These are phyloP conservation scores for Boletus sp. DNA, from an alignment of 768 basidiomycete genomes.

Conservation along the genomic window DNA sequence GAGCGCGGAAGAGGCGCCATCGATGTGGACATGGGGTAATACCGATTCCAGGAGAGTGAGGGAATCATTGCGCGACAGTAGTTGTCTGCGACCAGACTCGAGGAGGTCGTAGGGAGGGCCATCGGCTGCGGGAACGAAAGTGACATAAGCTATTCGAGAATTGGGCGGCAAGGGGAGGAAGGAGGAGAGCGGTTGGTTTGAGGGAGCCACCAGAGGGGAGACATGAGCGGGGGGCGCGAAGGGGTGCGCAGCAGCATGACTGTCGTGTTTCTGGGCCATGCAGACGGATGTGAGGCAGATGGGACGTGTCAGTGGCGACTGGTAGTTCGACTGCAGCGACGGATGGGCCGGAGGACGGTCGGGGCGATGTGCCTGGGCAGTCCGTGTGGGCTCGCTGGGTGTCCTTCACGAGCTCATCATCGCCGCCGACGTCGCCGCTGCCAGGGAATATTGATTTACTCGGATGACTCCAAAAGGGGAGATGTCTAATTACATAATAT, in stretches of 20 bases:
- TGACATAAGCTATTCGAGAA: constrained; percentile 43
- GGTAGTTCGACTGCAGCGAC: neutral
- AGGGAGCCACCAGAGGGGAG: constrained; percentile 32
- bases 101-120: constrained; percentile 38
- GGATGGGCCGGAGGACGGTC: neutral
- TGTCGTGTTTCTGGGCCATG: constrained; percentile 31
- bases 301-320: constrained; percentile 1
- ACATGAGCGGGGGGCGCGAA: constrained; percentile 6
- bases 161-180: constrained; percentile 42
- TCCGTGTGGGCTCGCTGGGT: constrained; percentile 11
- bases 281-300: constrained; percentile 5
- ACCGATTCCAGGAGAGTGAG: constrained; percentile 46
- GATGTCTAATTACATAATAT: constrained; percentile 30
- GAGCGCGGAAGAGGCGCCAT: constrained; percentile 41
- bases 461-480: constrained; percentile 8
- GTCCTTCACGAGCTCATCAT: constrained; percentile 27
- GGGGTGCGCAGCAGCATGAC: constrained; percentile 14
- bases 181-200: constrained; percentile 45
- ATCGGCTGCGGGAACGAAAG: constrained; percentile 36
- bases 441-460: constrained; percentile 12
- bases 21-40: constrained; percentile 49
- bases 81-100: constrained; percentile 52
- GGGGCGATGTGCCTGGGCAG: neutral
- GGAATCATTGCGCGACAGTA: constrained; percentile 40
- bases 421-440: constrained; percentile 18